Evolutionary conservation across 2,329 filamentous ascomycete species (phyloP).

Genomic region (Pezicula neosporulosa): DNA sequence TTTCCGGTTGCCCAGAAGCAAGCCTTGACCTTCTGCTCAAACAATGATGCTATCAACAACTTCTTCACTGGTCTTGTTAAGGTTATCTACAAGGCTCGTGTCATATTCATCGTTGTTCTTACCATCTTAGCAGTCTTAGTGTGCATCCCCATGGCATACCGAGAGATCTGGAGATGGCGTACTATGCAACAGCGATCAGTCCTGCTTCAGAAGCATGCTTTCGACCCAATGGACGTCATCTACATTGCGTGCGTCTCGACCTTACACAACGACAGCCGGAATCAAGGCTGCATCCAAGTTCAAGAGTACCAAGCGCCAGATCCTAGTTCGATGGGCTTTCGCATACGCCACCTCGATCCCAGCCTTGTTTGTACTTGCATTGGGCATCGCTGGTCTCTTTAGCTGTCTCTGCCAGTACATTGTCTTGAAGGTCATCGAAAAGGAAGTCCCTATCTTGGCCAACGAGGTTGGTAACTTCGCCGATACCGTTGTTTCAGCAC

Average conservation of each 20-base stretch:
- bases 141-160: slow-evolving; percentile 75
- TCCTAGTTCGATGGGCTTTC: slow-evolving; percentile 60
- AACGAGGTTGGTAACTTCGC: slow-evolving; percentile 63
- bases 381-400: slow-evolving; percentile 64
- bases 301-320: slow-evolving; percentile 57
- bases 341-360: slow-evolving; percentile 66
- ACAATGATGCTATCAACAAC: slow-evolving; percentile 74
- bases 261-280: slow-evolving; percentile 69
- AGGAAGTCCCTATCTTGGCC: slow-evolving; percentile 62
- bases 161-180: slow-evolving; percentile 76
- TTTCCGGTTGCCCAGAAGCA: slow-evolving; percentile 86
- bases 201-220: slow-evolving; percentile 61
- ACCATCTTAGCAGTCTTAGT: slow-evolving; percentile 66
- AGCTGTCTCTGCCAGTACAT: slow-evolving; percentile 66
- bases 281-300: slow-evolving; percentile 67
- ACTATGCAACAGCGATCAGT: slow-evolving; percentile 66
- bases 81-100: slow-evolving; percentile 65
- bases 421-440: slow-evolving; percentile 58
- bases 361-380: slow-evolving; percentile 65
- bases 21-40: slow-evolving; percentile 80
- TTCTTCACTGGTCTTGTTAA: slow-evolving; percentile 76
- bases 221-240: slow-evolving; percentile 82
- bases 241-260: slow-evolving; percentile 80
- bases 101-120: slow-evolving; percentile 74
- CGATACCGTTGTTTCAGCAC: slow-evolving; percentile 56